These are phyloP conservation scores for Fusarium sp. DNA, from an alignment of 2,329 filamentous ascomycete species.

Conservation along the genomic window DNA sequence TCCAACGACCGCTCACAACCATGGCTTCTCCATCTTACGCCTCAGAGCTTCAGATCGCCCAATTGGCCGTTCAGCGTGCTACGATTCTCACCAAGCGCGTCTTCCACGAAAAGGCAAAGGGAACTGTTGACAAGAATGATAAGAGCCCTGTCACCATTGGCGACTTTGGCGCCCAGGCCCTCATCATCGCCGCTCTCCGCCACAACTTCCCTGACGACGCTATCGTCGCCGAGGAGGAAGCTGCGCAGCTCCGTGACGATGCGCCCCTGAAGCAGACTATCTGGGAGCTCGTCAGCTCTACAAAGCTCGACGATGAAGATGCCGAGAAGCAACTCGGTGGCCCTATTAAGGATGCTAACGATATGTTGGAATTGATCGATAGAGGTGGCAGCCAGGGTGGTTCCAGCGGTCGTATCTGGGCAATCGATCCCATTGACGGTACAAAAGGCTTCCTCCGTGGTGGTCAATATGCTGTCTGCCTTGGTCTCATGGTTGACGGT, in stretches of 20 bases:
- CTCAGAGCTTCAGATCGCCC: conserved; percentile 82
- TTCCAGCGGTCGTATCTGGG: conserved; percentile 83
- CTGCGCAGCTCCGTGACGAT: conserved; percentile 78
- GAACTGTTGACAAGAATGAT: conserved; percentile 89
- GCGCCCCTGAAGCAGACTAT: conserved; percentile 71
- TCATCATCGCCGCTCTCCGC: conserved; percentile 91
- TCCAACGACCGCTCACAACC: conserved; percentile 36
- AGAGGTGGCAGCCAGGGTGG: conserved; percentile 75
- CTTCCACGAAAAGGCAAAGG: conserved; percentile 86
- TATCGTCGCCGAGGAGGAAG: conserved; percentile 95
- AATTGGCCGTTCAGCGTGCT: conserved; percentile 87
- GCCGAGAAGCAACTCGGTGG: conserved; percentile 73
- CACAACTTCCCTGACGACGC: conserved; percentile 90
- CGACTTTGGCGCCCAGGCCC: conserved; percentile 95
- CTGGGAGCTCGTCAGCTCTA: conserved; percentile 81
- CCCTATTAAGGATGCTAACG: conserved; percentile 70
- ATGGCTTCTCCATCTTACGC: conserved; percentile 63
- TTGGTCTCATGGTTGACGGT: conserved; percentile 90
- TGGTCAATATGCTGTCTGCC: conserved; percentile 95
- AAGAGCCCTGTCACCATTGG: conserved; percentile 97
- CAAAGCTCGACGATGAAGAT: conserved; percentile 66
- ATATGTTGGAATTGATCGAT: conserved; percentile 74
- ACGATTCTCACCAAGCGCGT: conserved; percentile 62
- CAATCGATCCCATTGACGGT: conserved; percentile 95
- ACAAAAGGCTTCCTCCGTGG: conserved; percentile 97